Conservation (phyloP, 768 basidiomycete genomes). For the Fibroporia radiculosa region DNA sequence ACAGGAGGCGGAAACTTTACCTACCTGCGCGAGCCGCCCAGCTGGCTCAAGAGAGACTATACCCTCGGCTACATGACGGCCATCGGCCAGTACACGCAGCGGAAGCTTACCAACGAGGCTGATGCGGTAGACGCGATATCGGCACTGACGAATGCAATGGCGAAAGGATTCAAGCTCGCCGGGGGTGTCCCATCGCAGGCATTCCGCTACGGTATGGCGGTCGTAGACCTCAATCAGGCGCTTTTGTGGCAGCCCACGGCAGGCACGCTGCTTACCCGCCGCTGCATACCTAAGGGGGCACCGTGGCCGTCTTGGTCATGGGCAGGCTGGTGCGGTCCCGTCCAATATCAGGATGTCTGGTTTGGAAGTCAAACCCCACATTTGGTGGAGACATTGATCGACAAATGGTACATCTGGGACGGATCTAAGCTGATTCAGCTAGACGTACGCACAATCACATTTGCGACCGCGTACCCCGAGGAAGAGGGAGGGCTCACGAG, state of each 20-base stretch:
- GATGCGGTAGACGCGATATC: background rate
- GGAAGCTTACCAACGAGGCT: background rate
- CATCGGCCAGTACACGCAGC: background rate
- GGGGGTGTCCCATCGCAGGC: background rate
- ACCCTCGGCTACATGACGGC: background rate
- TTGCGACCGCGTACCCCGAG: too few relatives aligned
- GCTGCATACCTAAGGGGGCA: background rate
- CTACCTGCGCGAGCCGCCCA: background rate
- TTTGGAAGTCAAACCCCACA: too few relatives aligned
- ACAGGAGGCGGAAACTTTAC: background rate
- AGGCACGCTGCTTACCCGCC: background rate
- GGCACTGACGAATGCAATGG: background rate
- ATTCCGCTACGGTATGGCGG: background rate
- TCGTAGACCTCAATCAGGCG: background rate
- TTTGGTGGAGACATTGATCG: too few relatives aligned
- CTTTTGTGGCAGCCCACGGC: background rate
- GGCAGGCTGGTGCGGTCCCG: background rate
- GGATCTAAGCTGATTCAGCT: too few relatives aligned
- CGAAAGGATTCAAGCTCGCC: background rate
- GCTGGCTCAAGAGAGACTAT: background rate
- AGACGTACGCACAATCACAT: too few relatives aligned
- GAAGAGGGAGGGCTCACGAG: background rate
- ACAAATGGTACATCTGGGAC: too few relatives aligned
- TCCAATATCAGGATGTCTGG: too few relatives aligned
- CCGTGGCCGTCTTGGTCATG: background rate